Percentiles rank a stretch among this genome's conserved stretches.
phyloP scores from a whole-genome alignment of 805 yeast genomes.

The Kodamaea kaohsiungensis region DNA sequence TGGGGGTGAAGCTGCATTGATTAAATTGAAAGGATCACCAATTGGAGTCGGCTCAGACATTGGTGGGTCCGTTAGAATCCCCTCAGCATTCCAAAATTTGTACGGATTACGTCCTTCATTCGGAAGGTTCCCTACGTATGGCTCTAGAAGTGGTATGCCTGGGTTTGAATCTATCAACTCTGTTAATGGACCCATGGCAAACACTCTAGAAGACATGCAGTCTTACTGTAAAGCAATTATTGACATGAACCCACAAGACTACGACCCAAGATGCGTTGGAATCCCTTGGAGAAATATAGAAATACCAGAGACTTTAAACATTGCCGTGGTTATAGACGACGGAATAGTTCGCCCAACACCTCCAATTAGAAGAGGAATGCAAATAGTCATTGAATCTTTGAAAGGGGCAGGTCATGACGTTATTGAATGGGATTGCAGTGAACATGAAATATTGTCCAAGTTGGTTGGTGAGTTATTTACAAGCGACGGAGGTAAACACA shows the following conservation, averaged over 20 bases:
- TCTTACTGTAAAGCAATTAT: slow-evolving; percentile 40
- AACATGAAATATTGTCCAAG: slow-evolving; percentile 32
- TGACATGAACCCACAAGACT: slow-evolving; percentile 43
- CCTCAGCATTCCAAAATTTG: slow-evolving; percentile 44
- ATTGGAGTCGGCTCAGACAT: slow-evolving; percentile 58
- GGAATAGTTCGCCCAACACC: slow-evolving; percentile 54
- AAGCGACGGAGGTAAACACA: slow-evolving; percentile 48
- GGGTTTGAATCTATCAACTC: slow-evolving; percentile 41
- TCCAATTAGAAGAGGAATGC: slow-evolving; percentile 51
- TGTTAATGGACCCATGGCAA: slow-evolving; percentile 51
- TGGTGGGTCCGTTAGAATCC: slow-evolving; percentile 53
- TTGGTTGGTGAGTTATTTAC: slow-evolving; percentile 38
- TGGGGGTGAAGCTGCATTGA: slow-evolving; percentile 55
- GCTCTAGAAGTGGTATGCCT: slow-evolving; percentile 31
- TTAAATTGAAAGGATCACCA: slow-evolving; percentile 46
- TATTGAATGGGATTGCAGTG: slow-evolving; percentile 48
- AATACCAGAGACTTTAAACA: slow-evolving; percentile 38
- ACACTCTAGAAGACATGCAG: slow-evolving; percentile 39
- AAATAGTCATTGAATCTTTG: slow-evolving; percentile 30
- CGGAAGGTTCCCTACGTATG: slow-evolving; percentile 44
- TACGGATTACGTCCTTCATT: slow-evolving; percentile 47
- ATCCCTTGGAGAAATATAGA: slow-evolving; percentile 48
- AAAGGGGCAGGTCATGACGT: slow-evolving; percentile 51
- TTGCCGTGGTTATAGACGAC: slow-evolving; percentile 47
- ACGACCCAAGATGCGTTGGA: slow-evolving; percentile 52